Base-by-base conservation (phyloP, 2,329 filamentous ascomycete species). In the Sclerotinia spermophila region DNA sequence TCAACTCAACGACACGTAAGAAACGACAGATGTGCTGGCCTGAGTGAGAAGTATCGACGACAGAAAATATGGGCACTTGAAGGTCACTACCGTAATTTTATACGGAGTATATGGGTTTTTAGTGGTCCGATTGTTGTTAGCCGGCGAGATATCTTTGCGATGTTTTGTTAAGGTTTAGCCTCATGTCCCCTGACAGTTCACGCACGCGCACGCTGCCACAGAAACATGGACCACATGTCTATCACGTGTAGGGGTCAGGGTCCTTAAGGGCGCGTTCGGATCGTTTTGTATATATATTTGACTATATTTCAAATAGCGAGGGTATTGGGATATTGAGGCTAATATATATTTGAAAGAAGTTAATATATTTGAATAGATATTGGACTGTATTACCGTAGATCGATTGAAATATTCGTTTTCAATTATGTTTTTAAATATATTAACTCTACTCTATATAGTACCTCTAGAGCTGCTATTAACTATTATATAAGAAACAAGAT, bases 221-320 rank as follows among this genome's bases (percentile, higher is more conserved):
- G 8, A 33, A 53, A 21, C 30, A 24, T 40, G 24, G 44, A 27
- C 33, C 61, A 51, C 61, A 53, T 65, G 61, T 40, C 33, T 6
- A 64, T 64, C 61, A 65, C 61, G 61, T 65, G 45, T 51, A 53
- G 24, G 61, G 44, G 15, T 65, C 61, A 38, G 33, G 61, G 13
- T 33, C 42, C 24, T 51, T 38, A 44, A 24, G 48, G n/a, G n/a
- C n/a, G n/a, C n/a, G n/a, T n/a, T n/a, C n/a, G n/a, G n/a, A n/a
- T n/a, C n/a, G n/a, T n/a, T n/a, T n/a, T n/a, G n/a, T n/a, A n/a
- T n/a, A n/a, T n/a, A n/a, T n/a, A n/a, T n/a, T n/a, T n/a, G n/a
- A n/a, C n/a, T n/a, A n/a, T n/a, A n/a, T n/a, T n/a, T n/a, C n/a
- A n/a, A n/a, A n/a, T n/a, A n/a, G n/a, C n/a, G n/a, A n/a, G n/a